A percentile compares a stretch with the other conserved stretches of the same genome.
Evolutionary conservation across 2,329 filamentous ascomycete genomes (phyloP).

Genomic region (Gliomastix tumulicola): DNA sequence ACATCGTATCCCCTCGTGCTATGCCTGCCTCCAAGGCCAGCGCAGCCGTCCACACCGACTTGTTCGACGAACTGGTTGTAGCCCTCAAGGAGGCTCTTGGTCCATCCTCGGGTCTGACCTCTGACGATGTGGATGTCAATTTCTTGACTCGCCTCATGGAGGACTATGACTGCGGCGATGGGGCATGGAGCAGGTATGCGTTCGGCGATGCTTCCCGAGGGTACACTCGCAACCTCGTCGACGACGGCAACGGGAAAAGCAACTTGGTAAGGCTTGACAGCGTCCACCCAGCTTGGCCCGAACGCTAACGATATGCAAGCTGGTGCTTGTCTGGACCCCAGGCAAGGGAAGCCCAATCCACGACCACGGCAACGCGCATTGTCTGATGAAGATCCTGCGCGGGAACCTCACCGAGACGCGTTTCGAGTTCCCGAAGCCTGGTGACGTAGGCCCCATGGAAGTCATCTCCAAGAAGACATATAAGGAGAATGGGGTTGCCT

Average conservation of each 20-base stretch:
- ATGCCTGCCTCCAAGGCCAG: constrained; percentile 8
- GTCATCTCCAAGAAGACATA: constrained; percentile 63
- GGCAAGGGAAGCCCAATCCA: constrained; percentile 80
- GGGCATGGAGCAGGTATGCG: constrained; percentile 70
- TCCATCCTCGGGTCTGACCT: constrained; percentile 74
- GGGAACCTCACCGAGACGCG: constrained; percentile 76
- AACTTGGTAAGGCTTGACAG: constrained; percentile 50
- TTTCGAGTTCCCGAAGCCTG: constrained; percentile 61
- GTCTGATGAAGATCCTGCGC: constrained; percentile 82
- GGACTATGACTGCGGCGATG: constrained; percentile 59
- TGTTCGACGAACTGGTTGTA: constrained; percentile 64
- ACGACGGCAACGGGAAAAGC: constrained; percentile 77
- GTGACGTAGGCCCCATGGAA: constrained; percentile 46
- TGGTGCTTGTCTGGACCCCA: constrained; percentile 85
- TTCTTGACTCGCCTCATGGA: constrained; percentile 68
- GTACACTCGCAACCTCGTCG: constrained; percentile 86
- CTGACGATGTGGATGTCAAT: constrained; percentile 70
- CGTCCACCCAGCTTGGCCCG: neutral
- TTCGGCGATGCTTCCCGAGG: constrained; percentile 61
- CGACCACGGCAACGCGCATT: constrained; percentile 84
- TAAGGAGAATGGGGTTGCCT: constrained; percentile 67
- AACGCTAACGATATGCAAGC: constrained; percentile 27
- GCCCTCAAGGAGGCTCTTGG: constrained; percentile 71
- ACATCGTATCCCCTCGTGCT: constrained; percentile 14
- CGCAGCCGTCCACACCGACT: constrained; percentile 22